These are phyloP conservation scores for Bacterosira constricta DNA, from an alignment of 108 stramenopile species.

Conservation along the genomic window DNA sequence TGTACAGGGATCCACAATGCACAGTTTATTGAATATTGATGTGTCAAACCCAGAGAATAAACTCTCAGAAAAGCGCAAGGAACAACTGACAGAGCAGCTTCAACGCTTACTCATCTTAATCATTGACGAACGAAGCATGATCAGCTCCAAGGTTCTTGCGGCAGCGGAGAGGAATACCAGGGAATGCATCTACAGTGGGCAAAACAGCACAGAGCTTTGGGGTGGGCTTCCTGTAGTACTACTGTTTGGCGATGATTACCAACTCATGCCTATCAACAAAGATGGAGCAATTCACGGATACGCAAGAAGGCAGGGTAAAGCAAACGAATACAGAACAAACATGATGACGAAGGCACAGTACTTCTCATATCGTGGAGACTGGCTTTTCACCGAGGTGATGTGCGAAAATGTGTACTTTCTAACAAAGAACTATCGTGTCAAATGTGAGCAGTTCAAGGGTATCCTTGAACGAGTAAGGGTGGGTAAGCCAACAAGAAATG, in stretches of 20 bases:
- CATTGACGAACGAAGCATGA: conserved; percentile 20
- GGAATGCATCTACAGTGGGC: not conserved
- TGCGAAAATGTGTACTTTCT: not conserved
- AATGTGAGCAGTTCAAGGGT: not conserved
- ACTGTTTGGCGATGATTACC: conserved; percentile 16
- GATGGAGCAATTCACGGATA: not conserved
- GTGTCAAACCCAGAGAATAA: not conserved
- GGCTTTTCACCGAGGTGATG: not conserved
- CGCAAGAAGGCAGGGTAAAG: not conserved
- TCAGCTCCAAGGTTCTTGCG: not conserved
- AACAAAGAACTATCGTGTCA: not conserved
- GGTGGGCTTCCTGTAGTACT: conserved; percentile 15
- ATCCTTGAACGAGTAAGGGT: not conserved
- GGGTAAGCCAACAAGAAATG: not conserved
- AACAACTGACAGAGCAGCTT: too few relatives aligned
- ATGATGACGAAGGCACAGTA: not conserved
- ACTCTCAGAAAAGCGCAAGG: too few relatives aligned
- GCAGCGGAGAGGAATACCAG: conserved; percentile 8
- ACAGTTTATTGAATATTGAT: not conserved
- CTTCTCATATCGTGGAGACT: not conserved
- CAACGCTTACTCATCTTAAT: too few relatives aligned
- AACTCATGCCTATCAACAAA: not conserved
- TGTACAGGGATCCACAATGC: not conserved
- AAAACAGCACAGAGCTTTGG: conserved; percentile 6
- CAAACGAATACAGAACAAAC: not conserved